phyloP scores from a whole-genome alignment of 345 rosid species.

The Pistacia vera region DNA sequence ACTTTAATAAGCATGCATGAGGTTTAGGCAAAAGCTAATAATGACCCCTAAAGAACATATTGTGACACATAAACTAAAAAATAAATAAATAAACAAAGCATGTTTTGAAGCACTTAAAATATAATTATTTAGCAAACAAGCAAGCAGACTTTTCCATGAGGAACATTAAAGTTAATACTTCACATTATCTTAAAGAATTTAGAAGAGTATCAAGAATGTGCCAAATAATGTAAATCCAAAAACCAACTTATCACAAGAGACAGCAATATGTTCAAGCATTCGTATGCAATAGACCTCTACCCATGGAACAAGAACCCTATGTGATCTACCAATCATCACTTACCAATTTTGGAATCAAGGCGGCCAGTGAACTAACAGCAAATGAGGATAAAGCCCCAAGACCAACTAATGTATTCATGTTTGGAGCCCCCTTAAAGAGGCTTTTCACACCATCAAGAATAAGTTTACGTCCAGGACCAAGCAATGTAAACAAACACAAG shows the following conservation, averaged over 20 bases:
- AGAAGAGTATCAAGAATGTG: not conserved
- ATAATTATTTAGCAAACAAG: not conserved
- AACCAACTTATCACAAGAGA: not conserved
- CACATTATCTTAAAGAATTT: not conserved
- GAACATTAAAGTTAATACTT: not conserved
- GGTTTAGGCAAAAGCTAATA: not conserved
- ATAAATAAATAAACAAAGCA: not conserved
- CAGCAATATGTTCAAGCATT: not conserved
- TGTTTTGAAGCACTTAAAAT: not conserved
- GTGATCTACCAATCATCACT: constrained; percentile 21
- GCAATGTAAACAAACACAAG: constrained; percentile 78
- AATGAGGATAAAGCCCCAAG: constrained; percentile 96
- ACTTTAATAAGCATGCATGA: not conserved
- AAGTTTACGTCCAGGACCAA: constrained; percentile 93
- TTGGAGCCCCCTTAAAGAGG: constrained; percentile 82
- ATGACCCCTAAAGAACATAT: not conserved
- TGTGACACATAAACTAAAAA: not conserved
- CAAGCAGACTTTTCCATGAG: not conserved
- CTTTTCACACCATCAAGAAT: constrained; percentile 82
- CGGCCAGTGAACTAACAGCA: constrained; percentile 84
- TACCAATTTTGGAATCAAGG: constrained; percentile 81
- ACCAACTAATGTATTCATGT: constrained; percentile 97
- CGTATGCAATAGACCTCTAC: not conserved
- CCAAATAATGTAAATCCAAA: not conserved
- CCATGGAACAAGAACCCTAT: constrained; percentile 10